A percentile compares a stretch with the other conserved stretches of the same genome.
Conservation (phyloP, 2,329 filamentous ascomycete species). For the Stagonosporopsis rhizophila region DNA sequence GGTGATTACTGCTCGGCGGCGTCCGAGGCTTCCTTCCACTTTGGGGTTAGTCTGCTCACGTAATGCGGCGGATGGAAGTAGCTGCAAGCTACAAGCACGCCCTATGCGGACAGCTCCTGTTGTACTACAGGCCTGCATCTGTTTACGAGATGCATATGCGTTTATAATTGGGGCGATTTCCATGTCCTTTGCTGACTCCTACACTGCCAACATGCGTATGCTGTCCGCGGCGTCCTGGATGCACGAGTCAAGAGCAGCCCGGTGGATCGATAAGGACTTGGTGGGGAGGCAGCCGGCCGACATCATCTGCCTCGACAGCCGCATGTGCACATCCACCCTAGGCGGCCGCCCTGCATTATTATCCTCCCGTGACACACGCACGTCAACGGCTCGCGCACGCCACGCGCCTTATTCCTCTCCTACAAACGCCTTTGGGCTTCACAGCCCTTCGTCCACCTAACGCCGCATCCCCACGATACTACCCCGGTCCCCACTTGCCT, state of each 20-base stretch:
- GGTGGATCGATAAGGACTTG: slow-evolving; percentile 30
- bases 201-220: not conserved
- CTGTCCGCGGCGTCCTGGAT: slow-evolving; percentile 1
- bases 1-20: slow-evolving; percentile 20
- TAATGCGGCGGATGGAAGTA: slow-evolving; percentile 16
- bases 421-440: slow-evolving; percentile 9
- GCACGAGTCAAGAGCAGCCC: slow-evolving; percentile 18
- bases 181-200: not conserved
- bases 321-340: slow-evolving; percentile 21
- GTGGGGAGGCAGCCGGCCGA: slow-evolving; percentile 6
- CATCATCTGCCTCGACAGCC: slow-evolving; percentile 31
- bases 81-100: slow-evolving; percentile 7
- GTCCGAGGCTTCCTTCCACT: slow-evolving; percentile 28
- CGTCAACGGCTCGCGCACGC: slow-evolving; percentile 30
- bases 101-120: not conserved
- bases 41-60: slow-evolving; percentile 30
- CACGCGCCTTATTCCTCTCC: slow-evolving; percentile 20
- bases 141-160: not conserved
- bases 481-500: slow-evolving; percentile 8
- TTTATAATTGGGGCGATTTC: not conserved
- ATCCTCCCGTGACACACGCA: slow-evolving; percentile 31
- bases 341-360: slow-evolving; percentile 25
- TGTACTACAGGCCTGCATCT: not conserved
- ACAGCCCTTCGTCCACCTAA: slow-evolving; percentile 1
- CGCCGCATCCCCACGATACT: slow-evolving; percentile 1